Evolutionary conservation across 208 protist species (phyloP).

Genomic region (Wallacemonas collosoma): DNA sequence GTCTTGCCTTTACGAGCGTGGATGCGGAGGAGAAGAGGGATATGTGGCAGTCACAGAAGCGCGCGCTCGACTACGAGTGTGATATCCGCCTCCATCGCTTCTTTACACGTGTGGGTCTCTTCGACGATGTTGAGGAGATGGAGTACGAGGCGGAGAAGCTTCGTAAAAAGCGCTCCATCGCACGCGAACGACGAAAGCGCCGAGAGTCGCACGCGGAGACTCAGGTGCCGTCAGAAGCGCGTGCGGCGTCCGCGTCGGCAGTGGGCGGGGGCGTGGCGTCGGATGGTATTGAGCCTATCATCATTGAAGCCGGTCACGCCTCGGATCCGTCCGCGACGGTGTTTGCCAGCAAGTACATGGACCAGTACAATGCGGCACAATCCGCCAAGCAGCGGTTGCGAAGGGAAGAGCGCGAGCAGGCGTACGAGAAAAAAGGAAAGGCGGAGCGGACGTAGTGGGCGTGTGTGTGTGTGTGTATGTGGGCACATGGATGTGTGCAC

Average conservation of each 20-base stretch:
- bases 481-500: no score
- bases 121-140: conserved; percentile 69
- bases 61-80: conserved; percentile 85
- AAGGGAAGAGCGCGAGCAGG: not conserved
- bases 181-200: conserved; percentile 30
- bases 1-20: conserved; percentile 68
- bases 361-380: conserved; percentile 12
- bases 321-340: conserved; percentile 10
- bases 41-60: conserved; percentile 79
- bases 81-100: conserved; percentile 77
- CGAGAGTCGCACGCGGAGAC: conserved; percentile 16
- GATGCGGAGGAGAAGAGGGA: conserved; percentile 69
- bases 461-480: not conserved
- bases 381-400: conserved; percentile 1
- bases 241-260: conserved; percentile 23
- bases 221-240: conserved; percentile 9
- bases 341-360: conserved; percentile 15
- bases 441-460: not conserved
- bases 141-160: conserved; percentile 78
- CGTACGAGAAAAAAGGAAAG: conserved; percentile 7
- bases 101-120: conserved; percentile 51
- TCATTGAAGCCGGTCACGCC: not conserved
- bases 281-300: conserved; percentile 26
- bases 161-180: conserved; percentile 50
- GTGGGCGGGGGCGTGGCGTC: conserved; percentile 12